Conservation (phyloP, 2,329 filamentous ascomycete species). For the Sporothrix brasiliensis region DNA sequence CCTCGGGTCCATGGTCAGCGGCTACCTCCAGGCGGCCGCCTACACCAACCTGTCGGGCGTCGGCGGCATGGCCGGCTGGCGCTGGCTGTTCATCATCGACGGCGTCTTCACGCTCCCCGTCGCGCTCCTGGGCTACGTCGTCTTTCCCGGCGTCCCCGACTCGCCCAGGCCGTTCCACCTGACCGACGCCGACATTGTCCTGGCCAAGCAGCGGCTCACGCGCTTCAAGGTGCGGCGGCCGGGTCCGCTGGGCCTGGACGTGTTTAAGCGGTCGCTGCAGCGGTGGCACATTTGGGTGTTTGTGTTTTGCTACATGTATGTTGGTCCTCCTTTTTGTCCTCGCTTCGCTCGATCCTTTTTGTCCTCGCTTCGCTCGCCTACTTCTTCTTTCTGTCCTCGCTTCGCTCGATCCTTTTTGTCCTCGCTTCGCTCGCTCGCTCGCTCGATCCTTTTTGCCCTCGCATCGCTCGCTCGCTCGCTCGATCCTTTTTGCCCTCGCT, state of each 20-base stretch:
- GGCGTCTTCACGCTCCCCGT: constrained; percentile 60
- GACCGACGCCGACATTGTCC: constrained; percentile 42
- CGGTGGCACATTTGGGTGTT: constrained; percentile 59
- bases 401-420: neutral
- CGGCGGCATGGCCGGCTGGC: constrained; percentile 54
- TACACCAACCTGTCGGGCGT: constrained; percentile 58
- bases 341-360: neutral
- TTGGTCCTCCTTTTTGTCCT: constrained; percentile 14
- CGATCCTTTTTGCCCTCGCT: neutral
- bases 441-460: too few species aligned
- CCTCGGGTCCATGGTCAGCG: constrained; percentile 41
- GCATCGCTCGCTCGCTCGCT: too few species aligned
- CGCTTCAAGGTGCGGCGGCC: constrained; percentile 44
- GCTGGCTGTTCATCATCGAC: constrained; percentile 63
- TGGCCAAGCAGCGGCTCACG: constrained; percentile 45
- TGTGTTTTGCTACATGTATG: constrained; percentile 53
- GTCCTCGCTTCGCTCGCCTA: too few species aligned
- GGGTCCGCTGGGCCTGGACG: constrained; percentile 47
- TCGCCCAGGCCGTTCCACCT: constrained; percentile 45
- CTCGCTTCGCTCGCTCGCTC: too few species aligned
- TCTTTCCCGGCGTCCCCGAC: constrained; percentile 49
- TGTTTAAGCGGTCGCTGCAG: constrained; percentile 50
- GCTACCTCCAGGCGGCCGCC: constrained; percentile 55
- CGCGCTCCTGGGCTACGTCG: constrained; percentile 54
- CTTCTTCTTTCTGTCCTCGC: too few species aligned